Evolutionary conservation across 257 asterid species (phyloP).

Genomic region (Ilex aquifolium): DNA sequence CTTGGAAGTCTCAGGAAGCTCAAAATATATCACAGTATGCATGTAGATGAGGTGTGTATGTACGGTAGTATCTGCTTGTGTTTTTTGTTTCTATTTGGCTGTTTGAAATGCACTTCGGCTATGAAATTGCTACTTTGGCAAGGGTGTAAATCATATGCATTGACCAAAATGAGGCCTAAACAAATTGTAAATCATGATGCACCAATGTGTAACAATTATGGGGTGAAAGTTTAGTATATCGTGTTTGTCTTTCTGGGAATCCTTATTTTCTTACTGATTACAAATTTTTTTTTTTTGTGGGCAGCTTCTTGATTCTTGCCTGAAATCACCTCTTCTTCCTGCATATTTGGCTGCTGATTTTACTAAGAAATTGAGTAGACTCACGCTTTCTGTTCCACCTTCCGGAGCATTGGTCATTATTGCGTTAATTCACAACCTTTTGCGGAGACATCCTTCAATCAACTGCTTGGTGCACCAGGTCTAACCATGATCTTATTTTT

Average conservation of each 20-base stretch:
- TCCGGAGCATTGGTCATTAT: conserved; percentile 72
- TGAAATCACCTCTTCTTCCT: conserved; percentile 92
- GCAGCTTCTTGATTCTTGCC: conserved; percentile 93
- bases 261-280: not conserved
- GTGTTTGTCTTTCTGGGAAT: not conserved
- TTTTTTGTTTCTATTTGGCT: no score
- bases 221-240: no score
- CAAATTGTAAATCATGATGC: no score
- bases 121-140: no score
- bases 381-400: conserved; percentile 73
- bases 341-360: conserved; percentile 95
- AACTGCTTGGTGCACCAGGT: conserved; percentile 85
- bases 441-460: conserved; percentile 91
- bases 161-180: no score
- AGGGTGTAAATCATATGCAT: no score
- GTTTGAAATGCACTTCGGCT: no score
- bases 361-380: conserved; percentile 86
- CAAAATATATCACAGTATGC: no score
- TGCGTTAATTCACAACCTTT: conserved; percentile 89
- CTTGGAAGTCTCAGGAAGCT: no score
- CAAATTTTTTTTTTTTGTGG: conserved; percentile 10
- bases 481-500: not conserved
- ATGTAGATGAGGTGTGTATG: no score
- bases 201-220: no score
- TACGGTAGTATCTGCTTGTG: no score